Conservation (phyloP, 2,329 filamentous ascomycete species). For the Trichoderma cornu-damae region DNA sequence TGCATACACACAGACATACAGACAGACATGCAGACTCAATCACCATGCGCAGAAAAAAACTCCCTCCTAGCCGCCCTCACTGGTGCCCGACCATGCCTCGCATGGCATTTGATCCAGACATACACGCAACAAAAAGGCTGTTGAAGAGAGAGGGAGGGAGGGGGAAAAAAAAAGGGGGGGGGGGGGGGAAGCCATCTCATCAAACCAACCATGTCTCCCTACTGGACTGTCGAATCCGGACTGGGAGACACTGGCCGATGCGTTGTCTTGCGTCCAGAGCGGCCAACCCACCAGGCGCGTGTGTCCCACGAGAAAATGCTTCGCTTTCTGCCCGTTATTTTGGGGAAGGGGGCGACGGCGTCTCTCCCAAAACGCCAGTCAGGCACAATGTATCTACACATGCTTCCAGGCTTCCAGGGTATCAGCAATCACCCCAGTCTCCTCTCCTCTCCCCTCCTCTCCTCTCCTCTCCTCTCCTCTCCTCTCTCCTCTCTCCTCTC, state of each 20-base stretch:
- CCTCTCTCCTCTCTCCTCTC: background rate
- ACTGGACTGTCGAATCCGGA: background rate
- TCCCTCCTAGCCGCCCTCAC: background rate
- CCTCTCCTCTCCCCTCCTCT: background rate
- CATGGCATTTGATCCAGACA: background rate
- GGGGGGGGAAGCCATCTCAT: no score
- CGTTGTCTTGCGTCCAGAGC: conserved; percentile 21
- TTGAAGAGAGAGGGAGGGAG: no score
- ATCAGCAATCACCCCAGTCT: background rate
- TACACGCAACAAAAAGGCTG: background rate
- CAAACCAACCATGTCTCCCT: background rate
- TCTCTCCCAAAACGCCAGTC: background rate
- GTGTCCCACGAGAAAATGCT: background rate
- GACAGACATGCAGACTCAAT: background rate
- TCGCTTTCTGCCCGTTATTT: background rate
- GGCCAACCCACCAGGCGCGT: conserved; percentile 11
- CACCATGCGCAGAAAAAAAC: background rate
- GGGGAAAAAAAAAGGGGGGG: background rate
- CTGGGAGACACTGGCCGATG: conserved; percentile 15
- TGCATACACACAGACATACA: background rate
- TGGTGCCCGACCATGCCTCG: background rate
- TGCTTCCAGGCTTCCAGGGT: no score
- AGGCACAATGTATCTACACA: background rate
- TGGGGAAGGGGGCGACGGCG: background rate
- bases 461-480: background rate